Evolutionary conservation across 257 asterid species (phyloP), one percentile per base, ranked within the genome.

Genomic region (Jacaranda mimosifolia): DNA sequence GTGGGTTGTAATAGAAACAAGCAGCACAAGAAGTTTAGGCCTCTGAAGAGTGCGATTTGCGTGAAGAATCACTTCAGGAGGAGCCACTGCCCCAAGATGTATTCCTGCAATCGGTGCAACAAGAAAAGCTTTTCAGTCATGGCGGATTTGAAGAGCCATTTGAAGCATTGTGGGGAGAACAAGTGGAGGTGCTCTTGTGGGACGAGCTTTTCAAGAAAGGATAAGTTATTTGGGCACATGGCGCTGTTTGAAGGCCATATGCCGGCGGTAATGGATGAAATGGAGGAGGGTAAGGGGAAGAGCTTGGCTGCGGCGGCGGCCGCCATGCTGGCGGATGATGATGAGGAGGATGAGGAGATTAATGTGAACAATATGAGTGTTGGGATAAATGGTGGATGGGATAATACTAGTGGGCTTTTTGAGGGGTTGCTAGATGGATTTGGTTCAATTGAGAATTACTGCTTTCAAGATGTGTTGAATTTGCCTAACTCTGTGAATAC

Each of bases 71-170:
- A 95, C 69, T 95, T 93, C 88, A 95, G 88, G 86, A 87, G 99
- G 81, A 95, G 97, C 81, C 98, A 95, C 49, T 95, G 99, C 75
- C 98, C 99, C 0, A 95, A 93, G 81, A 89, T 89, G 96, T 91
- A 87, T 64, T 67, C 89, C 1, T 95, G 99, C 77, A 76, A 83
- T 48, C 83, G 91, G 56, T 95, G 99, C 74, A 89, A 90, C 6
- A 85, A 74, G 82, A 95, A 95, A 89, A 91, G 90, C 19, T 95
- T 95, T 49, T 89, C 99, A 6, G 99, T 93, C 0, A 48, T 90
- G 73, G 97, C 97, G 8, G 99, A 93, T 90, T 82, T 95, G 91
- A 95, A 88, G 91, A 88, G 94, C 79, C 99, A 95, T 62, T 46
- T 89, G 89, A 95, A 89, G 85, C 96, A 90, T 14, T 91, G 98